These are phyloP conservation scores for Kwoniella europaea DNA, from an alignment of 768 basidiomycete genomes.

Conservation along the genomic window DNA sequence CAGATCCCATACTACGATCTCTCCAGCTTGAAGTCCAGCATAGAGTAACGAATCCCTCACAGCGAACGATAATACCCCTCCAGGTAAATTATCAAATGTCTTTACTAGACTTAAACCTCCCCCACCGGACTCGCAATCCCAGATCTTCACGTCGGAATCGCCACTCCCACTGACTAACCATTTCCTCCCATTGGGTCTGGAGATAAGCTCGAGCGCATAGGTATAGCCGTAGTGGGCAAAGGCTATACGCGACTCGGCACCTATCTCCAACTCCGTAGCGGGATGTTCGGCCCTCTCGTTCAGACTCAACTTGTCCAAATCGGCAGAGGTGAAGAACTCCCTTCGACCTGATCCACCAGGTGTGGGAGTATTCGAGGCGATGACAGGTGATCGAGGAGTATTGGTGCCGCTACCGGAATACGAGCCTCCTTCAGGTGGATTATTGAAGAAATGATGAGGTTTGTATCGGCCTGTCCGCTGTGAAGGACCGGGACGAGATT, in stretches of 20 bases:
- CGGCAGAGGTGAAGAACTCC: constrained; percentile 17
- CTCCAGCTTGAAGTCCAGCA: constrained; percentile 92
- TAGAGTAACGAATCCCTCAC: constrained; percentile 78
- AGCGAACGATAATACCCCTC: constrained; percentile 81
- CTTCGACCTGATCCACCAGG: constrained; percentile 14
- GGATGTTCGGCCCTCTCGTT: constrained; percentile 16
- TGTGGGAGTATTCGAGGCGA: not conserved
- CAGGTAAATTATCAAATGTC: constrained; percentile 59
- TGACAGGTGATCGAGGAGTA: constrained; percentile 31
- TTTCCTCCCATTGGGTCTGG: constrained; percentile 51
- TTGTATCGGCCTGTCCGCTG: constrained; percentile 51
- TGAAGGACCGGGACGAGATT: constrained; percentile 14
- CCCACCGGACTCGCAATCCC: constrained; percentile 37
- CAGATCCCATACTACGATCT: constrained; percentile 86
- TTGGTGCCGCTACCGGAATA: constrained; percentile 58
- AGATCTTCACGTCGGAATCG: constrained; percentile 79
- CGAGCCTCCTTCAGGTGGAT: constrained; percentile 75
- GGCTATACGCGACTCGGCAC: constrained; percentile 73
- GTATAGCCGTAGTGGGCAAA: constrained; percentile 95
- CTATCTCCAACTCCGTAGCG: constrained; percentile 61
- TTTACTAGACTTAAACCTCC: constrained; percentile 46
- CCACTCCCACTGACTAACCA: constrained; percentile 85
- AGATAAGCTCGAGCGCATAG: constrained; percentile 73
- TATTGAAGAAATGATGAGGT: constrained; percentile 88
- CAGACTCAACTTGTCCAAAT: constrained; percentile 20